Base-by-base conservation (phyloP, 75 land plant species). In the Azolla pinnata region DNA sequence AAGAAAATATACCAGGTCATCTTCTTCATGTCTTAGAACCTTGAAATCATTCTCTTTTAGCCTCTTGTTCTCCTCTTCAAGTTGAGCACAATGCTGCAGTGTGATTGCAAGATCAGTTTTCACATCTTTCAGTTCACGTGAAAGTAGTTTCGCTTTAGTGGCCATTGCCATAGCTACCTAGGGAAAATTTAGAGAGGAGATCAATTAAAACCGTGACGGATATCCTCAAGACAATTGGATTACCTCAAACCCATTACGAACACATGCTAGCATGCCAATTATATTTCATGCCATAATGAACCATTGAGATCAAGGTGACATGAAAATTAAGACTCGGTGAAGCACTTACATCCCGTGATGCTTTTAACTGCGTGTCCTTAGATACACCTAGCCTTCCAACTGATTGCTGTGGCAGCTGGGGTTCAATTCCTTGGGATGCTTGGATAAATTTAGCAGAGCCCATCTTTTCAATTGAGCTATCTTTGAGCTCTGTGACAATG, bases 331-430 rank as follows among this genome's bases (percentile, higher is more conserved):
- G n/a, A n/a, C n/a, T n/a, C n/a, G n/a, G n/a, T n/a, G n/a, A n/a
- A n/a, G n/a, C n/a, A 3, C n/a, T 83, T 87, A 90, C 97, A 76
- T 90, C 97, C 71, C 97, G 90, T 61, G 97, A 87, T 47, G 97
- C 97, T 78, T 90, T 90, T 62, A 90, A 76, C 62, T 90, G 97
- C 14, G 75, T 73, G 49, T 85, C 95, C 47, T 76, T 23, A 1
- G 54, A 25, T 24, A 27, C 29, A 1, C 54, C 54, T 23, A 18
- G 49, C 4, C 21, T 46, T 46, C 21, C 49, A 4, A 18, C 49
- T 46, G 49, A 2, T 46, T 46, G 12, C n/a, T 17, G 2, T 46
- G 49, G 4, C 23, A 46, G n/a, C 2, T 4, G 2, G 14, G 49
- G 17, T 18, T 23, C 21, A 18, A 18, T 46, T 46, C 49, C 21